Percentiles rank a stretch among this genome's conserved stretches.
These are phyloP conservation scores for Saccharomyces hybrid DNA, from an alignment of 1,139 yeast genomes.

Conservation along the genomic window DNA sequence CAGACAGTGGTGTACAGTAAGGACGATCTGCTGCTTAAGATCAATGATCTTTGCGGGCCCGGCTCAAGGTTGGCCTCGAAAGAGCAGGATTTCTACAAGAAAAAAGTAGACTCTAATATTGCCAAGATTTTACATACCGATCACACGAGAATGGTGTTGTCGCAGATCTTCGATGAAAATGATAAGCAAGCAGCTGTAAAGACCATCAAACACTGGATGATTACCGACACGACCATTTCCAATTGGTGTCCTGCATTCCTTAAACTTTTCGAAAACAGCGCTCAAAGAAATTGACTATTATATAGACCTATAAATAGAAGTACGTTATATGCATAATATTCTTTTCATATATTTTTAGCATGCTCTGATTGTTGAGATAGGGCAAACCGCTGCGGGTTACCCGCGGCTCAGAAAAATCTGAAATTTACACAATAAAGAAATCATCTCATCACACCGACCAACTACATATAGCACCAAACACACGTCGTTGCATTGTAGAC, in stretches of 20 bases:
- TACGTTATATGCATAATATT: background rate
- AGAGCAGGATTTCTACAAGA: conserved; percentile 25
- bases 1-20: conserved; percentile 7
- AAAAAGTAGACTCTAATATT: conserved; percentile 21
- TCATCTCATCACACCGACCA: background rate
- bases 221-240: conserved; percentile 26
- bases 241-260: conserved; percentile 32
- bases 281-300: background rate
- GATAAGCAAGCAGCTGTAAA: conserved; percentile 12
- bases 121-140: conserved; percentile 15
- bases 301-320: background rate
- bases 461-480: background rate
- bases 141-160: conserved; percentile 17
- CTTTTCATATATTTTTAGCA: background rate
- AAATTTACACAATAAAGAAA: background rate
- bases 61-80: conserved; percentile 17
- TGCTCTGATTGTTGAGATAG: background rate
- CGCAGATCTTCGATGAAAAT: conserved; percentile 18
- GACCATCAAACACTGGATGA: conserved; percentile 27
- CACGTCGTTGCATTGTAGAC: background rate
- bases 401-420: background rate
- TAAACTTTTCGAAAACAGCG: conserved; percentile 22
- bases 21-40: conserved; percentile 16
- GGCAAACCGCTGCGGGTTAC: background rate
- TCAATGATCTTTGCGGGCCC: conserved; percentile 12